phyloP scores from a whole-genome alignment of 768 basidiomycete genomes.

The Tricholoma flavovirens region DNA sequence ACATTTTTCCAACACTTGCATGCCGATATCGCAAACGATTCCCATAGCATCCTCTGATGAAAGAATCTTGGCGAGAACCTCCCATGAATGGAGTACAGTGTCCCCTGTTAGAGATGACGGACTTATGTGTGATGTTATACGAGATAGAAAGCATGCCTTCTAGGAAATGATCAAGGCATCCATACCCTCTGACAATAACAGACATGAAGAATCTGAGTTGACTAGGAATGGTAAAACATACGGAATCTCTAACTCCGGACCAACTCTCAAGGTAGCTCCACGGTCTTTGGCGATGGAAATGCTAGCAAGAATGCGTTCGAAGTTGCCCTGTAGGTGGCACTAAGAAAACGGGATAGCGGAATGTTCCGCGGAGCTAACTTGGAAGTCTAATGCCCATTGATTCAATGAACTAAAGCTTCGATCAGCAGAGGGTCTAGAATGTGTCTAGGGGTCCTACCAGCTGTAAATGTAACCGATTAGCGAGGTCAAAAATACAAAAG shows the following conservation, averaged over 20 bases:
- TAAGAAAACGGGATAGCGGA: neutral
- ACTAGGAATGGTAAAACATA: slow-evolving; percentile 25
- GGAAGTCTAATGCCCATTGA: slow-evolving; percentile 96
- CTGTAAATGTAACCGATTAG: neutral
- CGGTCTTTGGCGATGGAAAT: slow-evolving; percentile 83
- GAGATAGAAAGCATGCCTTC: slow-evolving; percentile 54
- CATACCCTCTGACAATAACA: slow-evolving; percentile 68
- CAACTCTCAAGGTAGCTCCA: slow-evolving; percentile 88
- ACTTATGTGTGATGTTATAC: neutral
- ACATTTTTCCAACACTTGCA: slow-evolving; percentile 45
- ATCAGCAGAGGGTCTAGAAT: neutral
- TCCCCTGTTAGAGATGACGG: slow-evolving; percentile 55
- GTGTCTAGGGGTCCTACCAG: slow-evolving; percentile 10
- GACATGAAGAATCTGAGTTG: neutral
- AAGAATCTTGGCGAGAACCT: slow-evolving; percentile 89
- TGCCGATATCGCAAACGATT: slow-evolving; percentile 97
- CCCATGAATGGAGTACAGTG: slow-evolving; percentile 95
- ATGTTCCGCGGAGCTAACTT: slow-evolving; percentile 38
- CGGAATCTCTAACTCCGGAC: slow-evolving; percentile 97
- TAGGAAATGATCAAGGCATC: slow-evolving; percentile 95
- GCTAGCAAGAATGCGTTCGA: slow-evolving; percentile 83
- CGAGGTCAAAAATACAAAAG: neutral
- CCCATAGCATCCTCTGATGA: slow-evolving; percentile 68
- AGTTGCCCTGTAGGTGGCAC: slow-evolving; percentile 64
- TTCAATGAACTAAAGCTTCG: slow-evolving; percentile 68